Base-by-base conservation (phyloP, 805 yeast genomes). In the Scheffersomyces ergatensis region DNA sequence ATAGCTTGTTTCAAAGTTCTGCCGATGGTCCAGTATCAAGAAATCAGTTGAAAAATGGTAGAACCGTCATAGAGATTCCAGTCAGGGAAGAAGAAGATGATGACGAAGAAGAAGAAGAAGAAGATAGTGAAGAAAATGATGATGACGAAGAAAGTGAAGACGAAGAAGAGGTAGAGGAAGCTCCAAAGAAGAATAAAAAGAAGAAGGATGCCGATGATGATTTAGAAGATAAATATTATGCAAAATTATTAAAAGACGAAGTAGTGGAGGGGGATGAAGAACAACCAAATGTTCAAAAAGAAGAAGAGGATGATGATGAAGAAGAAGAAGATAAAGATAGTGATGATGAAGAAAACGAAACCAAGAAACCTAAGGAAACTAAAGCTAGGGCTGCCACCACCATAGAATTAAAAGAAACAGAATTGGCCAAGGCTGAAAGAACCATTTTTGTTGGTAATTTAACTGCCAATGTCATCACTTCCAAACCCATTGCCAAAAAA, bases 381-480 rank as follows among this genome's bases (percentile, higher is more conserved):
- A 48, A 53, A 37, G 15, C 48, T 12, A 50, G 49, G 19, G 54
- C 54, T 2, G 83, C 85, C 29, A 74, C 72, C 48, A 62, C 67
- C 3, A 53, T 82, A 34, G 84, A 84, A 62, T 62, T 83, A 44
- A 82, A 82, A 57, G 83, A 80, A 46, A 65, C 65, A n/a, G 96
- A 89, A 58, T 67, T 85, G 36, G 86, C 78, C 50, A 86, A 87
- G 61, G 95, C 96, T 5, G 88, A 85, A 49, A 76, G 83, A 51
- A 89, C 96, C 0, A 70, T 92, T 0, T 93, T 93, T 55, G 82
- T 93, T 8, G 98, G 97, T 33, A 93, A 93, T 60, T 77, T 92
- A 12, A 78, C 86, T 25, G 65, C 80, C 30, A 55, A 67, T 1
- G 89, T 82, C 7, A 78, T 89, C 47, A 74, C 84, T 2, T 75